Percentiles rank a stretch among this genome's conserved stretches.
phyloP scores from a whole-genome alignment of 2,329 filamentous ascomycete genomes.

The Fusarium nurragi region DNA sequence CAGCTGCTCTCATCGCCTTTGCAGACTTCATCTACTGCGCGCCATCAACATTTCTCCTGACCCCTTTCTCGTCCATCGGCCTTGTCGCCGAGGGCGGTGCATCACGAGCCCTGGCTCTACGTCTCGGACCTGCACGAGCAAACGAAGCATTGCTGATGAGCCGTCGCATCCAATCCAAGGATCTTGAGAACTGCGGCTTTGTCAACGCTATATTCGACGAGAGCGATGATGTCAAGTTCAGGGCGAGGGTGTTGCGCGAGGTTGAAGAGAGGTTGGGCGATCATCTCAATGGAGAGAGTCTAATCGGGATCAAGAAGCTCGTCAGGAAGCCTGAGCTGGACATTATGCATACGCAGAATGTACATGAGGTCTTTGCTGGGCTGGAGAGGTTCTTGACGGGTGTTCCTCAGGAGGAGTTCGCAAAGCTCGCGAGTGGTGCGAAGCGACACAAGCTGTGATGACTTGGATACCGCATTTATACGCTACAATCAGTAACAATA shows the following conservation, averaged over 20 bases:
- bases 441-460: slow-evolving; percentile 92
- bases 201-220: slow-evolving; percentile 82
- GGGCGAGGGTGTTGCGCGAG: slow-evolving; percentile 76
- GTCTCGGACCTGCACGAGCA: slow-evolving; percentile 82
- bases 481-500: background rate
- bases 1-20: slow-evolving; percentile 82
- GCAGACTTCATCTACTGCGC: slow-evolving; percentile 93
- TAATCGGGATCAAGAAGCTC: slow-evolving; percentile 86
- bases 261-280: slow-evolving; percentile 82
- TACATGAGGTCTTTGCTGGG: slow-evolving; percentile 85
- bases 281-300: slow-evolving; percentile 81
- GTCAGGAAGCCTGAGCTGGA: slow-evolving; percentile 79
- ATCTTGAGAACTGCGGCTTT: slow-evolving; percentile 80
- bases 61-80: slow-evolving; percentile 89
- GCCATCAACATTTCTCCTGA: slow-evolving; percentile 84
- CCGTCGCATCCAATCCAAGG: slow-evolving; percentile 75
- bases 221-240: slow-evolving; percentile 75
- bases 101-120: slow-evolving; percentile 78
- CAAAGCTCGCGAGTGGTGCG: slow-evolving; percentile 83
- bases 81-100: slow-evolving; percentile 90
- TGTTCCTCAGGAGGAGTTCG: slow-evolving; percentile 88
- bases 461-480: background rate
- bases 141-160: slow-evolving; percentile 96
- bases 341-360: slow-evolving; percentile 77
- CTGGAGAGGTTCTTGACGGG: slow-evolving; percentile 82